Percentiles rank a stretch among this genome's conserved stretches.
phyloP scores from a whole-genome alignment of 768 basidiomycete genomes.

The Lactarius hengduanensis region DNA sequence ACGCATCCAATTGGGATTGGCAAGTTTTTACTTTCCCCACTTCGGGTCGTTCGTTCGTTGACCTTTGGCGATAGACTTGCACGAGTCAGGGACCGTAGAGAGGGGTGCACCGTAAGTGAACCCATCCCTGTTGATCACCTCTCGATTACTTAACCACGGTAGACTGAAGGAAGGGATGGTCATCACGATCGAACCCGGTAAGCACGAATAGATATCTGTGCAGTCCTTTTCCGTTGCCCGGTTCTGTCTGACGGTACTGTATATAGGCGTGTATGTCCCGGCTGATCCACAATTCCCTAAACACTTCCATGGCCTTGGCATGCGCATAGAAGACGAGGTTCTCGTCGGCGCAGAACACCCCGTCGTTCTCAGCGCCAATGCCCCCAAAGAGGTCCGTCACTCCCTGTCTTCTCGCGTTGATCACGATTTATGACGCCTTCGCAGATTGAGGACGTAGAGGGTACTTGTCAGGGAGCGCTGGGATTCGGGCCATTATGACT shows the following conservation, averaged over 20 bases:
- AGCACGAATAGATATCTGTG: background rate
- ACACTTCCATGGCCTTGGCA: constrained; percentile 86
- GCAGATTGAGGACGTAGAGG: constrained; percentile 73
- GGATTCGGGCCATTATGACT: constrained; percentile 55
- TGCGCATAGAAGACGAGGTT: constrained; percentile 92
- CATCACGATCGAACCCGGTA: constrained; percentile 88
- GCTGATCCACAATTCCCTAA: constrained; percentile 74
- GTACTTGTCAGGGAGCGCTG: constrained; percentile 70
- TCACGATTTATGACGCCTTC: background rate
- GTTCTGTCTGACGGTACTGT: constrained; percentile 13
- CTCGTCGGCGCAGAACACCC: constrained; percentile 62
- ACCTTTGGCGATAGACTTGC: constrained; percentile 58
- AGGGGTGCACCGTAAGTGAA: constrained; percentile 50
- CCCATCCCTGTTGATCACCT: constrained; percentile 2
- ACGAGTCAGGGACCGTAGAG: constrained; percentile 72
- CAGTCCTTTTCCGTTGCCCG: background rate
- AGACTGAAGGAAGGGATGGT: constrained; percentile 86
- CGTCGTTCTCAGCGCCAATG: constrained; percentile 61
- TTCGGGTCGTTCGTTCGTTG: background rate
- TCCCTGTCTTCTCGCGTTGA: background rate
- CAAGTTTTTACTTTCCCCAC: constrained; percentile 35
- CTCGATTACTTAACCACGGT: constrained; percentile 1
- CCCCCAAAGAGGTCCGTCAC: constrained; percentile 72
- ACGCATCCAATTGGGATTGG: constrained; percentile 92
- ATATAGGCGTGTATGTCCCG: constrained; percentile 83